These are phyloP conservation scores for Mycosarcoma maydis DNA, from an alignment of 1,284 basidiomycete genomes.

Conservation along the genomic window DNA sequence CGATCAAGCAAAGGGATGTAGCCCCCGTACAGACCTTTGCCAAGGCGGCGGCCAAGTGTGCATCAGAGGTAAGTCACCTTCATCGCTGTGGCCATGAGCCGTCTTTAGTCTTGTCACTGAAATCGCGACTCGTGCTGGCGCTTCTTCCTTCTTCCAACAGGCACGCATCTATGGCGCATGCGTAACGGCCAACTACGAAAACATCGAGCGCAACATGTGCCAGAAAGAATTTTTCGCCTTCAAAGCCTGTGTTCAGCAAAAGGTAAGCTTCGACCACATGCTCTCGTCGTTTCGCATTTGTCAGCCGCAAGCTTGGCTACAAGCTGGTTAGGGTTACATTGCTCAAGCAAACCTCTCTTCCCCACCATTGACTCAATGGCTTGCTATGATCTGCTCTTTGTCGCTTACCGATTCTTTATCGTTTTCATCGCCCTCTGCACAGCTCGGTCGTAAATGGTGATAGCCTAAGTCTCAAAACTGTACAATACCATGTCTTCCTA, in stretches of 20 bases:
- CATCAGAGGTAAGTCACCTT: constrained; percentile 25
- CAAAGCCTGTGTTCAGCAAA: constrained; percentile 75
- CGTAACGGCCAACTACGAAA: constrained; percentile 78
- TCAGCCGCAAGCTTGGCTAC: background rate
- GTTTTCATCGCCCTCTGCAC: background rate
- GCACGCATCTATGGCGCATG: constrained; percentile 82
- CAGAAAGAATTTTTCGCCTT: constrained; percentile 80
- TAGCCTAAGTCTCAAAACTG: background rate
- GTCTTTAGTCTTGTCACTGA: background rate
- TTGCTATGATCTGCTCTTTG: background rate
- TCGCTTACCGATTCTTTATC: background rate
- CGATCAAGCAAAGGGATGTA: constrained; percentile 44
- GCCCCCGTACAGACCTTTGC: constrained; percentile 50
- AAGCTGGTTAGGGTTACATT: too few relatives aligned
- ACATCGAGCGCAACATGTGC: constrained; percentile 80
- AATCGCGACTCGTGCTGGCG: background rate
- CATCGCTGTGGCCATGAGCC: background rate
- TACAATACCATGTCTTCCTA: too few relatives aligned
- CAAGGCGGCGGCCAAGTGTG: constrained; percentile 44
- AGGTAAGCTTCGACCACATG: constrained; percentile 10
- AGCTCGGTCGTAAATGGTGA: constrained; percentile 43
- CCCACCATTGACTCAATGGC: background rate
- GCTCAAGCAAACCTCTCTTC: too few relatives aligned
- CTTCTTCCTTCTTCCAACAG: constrained; percentile 66
- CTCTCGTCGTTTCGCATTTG: background rate